A percentile compares a stretch with the other conserved stretches of the same genome.
Conservation (phyloP, 257 asterid genomes). For the Solanum piurae region DNA sequence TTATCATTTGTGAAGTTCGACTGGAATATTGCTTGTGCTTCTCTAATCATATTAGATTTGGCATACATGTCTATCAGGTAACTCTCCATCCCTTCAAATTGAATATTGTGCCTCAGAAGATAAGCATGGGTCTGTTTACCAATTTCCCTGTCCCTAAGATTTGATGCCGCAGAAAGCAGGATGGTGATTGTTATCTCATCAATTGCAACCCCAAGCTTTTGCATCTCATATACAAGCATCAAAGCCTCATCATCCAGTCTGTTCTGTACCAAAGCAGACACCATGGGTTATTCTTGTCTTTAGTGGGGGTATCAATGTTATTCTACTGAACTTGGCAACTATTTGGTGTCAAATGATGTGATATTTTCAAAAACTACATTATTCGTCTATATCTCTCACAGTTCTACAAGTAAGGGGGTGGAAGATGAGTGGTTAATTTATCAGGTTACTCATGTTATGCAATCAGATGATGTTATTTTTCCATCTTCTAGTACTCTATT, state of each 20-base stretch:
- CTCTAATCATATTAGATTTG: constrained; percentile 37
- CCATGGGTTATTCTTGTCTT: constrained; percentile 11
- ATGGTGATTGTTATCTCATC: constrained; percentile 66
- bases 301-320: not conserved
- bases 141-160: constrained; percentile 40
- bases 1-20: constrained; percentile 15
- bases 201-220: constrained; percentile 32
- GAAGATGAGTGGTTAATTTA: not conserved
- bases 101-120: constrained; percentile 44
- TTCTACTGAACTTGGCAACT: not conserved
- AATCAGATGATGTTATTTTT: not conserved
- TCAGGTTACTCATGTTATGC: not conserved
- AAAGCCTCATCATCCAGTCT: constrained; percentile 50
- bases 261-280: constrained; percentile 57
- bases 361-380: not conserved
- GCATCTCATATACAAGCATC: constrained; percentile 72
- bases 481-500: not conserved
- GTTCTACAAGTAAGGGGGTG: not conserved
- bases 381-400: not conserved
- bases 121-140: constrained; percentile 72
- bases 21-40: constrained; percentile 39
- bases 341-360: not conserved
- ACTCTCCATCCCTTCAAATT: constrained; percentile 58
- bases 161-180: constrained; percentile 62
- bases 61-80: constrained; percentile 76